Evolutionary conservation across 2,329 filamentous ascomycete species (phyloP), one percentile per base, ranked within the genome.

Genomic region (Scorias spongiosa): DNA sequence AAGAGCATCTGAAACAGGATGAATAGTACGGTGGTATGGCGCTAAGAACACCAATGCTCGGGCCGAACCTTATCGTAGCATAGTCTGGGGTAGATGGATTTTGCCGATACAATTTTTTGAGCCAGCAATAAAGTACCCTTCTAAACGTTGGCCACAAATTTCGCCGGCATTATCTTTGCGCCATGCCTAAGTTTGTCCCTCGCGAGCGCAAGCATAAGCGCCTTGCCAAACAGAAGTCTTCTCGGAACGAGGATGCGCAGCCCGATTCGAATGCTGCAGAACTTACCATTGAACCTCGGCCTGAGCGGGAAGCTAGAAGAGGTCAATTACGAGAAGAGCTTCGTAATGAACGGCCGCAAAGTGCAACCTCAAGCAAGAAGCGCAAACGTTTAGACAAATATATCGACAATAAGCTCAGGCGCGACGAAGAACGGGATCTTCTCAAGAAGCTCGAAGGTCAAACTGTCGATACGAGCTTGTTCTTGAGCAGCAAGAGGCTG

Each of bases 371-470:
- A 2, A 63, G 67, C 15, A 81, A 81, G 62, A 82, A 82, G 62
- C 70, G 76, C 52, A 81, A 81, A 64, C 67, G 78, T 43, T 56
- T 82, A 49, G 76, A 81, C 52, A 81, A 81, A 57, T 82, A 81
- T 51, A 78, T 82, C 60, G 88, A 96, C 56, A 91, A 75, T 46
- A 98, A 98, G 71, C 69, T 98, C 39, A 84, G 80, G 62, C 95
- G 93, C 62, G 91, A 98, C 58, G 89, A 96, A 62, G 93, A 85
- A 56, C 71, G 84, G 26, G 82, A 79, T 45, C 68, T 98, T 28
- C 71, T 96, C 54, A 83, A 84, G 58, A 88, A 91, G 59, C 72
- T 98, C 20, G 84, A 84, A 14, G 72, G 77, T 48, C 73, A 77
- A 44, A 87, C 82, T 57, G 75, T 91, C 51, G 88, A 96, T 59